Base-by-base conservation (phyloP, 2,329 filamentous ascomycete genomes). In the Nemania bipapillata region DNA sequence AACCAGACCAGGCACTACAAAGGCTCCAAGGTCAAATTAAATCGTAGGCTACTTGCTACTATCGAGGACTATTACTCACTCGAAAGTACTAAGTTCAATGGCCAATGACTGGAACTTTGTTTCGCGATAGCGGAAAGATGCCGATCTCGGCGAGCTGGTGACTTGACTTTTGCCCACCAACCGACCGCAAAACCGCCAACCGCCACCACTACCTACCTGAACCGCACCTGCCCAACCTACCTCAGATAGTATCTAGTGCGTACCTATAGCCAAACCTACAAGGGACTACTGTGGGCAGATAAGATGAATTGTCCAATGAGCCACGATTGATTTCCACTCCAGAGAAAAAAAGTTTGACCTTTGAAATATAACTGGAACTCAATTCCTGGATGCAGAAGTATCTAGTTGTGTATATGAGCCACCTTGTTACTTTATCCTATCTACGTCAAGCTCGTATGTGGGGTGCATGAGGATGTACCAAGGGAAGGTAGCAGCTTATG, bases 101-200 rank as follows among this genome's bases (percentile, higher is more conserved):
- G 9, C 28, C 35, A 30, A 45, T 66, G 66, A 70, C 66, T 71
- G 69, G 56, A 67, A 47, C 45, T 61, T 40, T 32, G 52, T 57
- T 47, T 67, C 69, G 57, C 65, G 64, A 70, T 67, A 63, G 56
- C 64, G 63, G 55, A 40, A 45, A 24, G 15, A 52, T 68, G 70
- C 70, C 70, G 70, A 72, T 72, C 57, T 72, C 70, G 70, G 70
- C 70, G 62, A 37, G 11, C 24, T 17, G 42, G 54, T 69, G 65
- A 72, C 68, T 70, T 32, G 40, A 45, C 52, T 58, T 20, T 22
- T 30, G 37, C 37, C 37, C 12, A 22, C 47, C n/a, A n/a, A n/a
- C n/a, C n/a, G n/a, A n/a, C n/a, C n/a, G n/a, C n/a, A n/a, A n/a
- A n/a, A n/a, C n/a, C n/a, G n/a, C n/a, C n/a, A n/a, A n/a, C n/a